Percentiles rank a stretch among this genome's conserved stretches.
Conservation (phyloP, 129 eudicot genomes). For the Sambucus nigra region DNA sequence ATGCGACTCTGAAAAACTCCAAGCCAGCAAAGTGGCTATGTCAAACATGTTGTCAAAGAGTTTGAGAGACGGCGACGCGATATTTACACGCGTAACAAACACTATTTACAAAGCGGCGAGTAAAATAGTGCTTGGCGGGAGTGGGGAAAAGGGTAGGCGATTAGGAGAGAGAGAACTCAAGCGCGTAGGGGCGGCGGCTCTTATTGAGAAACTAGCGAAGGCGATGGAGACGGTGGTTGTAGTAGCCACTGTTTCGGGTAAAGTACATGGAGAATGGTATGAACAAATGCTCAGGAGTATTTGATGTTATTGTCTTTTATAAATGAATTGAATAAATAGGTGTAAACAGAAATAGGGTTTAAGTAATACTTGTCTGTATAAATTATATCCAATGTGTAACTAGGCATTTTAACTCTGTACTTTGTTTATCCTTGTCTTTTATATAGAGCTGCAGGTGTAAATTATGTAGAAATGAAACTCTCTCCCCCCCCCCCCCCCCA, state of each 20-base stretch:
- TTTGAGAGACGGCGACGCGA: conserved; percentile 65
- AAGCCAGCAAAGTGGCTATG: conserved; percentile 46
- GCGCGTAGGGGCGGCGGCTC: conserved; percentile 57
- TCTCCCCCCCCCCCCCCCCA: no score
- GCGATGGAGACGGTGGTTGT: conserved; percentile 55
- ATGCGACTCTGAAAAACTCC: conserved; percentile 20
- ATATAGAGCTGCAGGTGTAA: no score
- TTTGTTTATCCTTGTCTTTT: no score
- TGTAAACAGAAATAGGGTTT: no score
- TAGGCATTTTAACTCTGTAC: no score
- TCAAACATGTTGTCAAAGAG: conserved; percentile 66
- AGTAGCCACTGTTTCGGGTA: conserved; percentile 47
- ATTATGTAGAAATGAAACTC: no score
- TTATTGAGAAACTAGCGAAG: conserved; percentile 43
- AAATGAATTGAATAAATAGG: no score
- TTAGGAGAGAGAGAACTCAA: conserved; percentile 56
- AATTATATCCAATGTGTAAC: no score
- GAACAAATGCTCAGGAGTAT: conserved; percentile 28
- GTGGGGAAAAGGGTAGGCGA: conserved; percentile 42
- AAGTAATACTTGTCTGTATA: no score
- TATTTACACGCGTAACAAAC: conserved; percentile 53
- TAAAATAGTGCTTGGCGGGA: conserved; percentile 66
- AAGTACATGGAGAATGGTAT: conserved; percentile 81
- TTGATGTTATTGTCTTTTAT: no score
- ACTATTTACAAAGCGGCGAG: conserved; percentile 67